Percentiles rank a stretch among this genome's conserved stretches.
Conservation (phyloP, 306 rosid species). For the Vachellia pachyceras region DNA sequence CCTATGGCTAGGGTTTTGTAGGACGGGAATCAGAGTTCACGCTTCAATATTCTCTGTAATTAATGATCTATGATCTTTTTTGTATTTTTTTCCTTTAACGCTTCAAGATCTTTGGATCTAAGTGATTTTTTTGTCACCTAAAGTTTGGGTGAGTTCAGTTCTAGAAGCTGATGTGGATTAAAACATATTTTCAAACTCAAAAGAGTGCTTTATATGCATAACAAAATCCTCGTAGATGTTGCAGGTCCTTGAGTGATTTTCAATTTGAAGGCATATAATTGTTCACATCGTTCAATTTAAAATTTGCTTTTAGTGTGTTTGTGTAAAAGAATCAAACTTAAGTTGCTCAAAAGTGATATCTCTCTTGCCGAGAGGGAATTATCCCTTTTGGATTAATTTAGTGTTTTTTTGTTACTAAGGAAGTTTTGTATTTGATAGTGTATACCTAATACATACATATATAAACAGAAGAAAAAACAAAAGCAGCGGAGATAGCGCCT, state of each 20-base stretch:
- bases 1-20: constrained; percentile 56
- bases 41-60: constrained; percentile 33
- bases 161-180: too few species aligned
- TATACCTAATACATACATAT: constrained; percentile 37
- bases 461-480: constrained; percentile 53
- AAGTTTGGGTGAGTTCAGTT: too few species aligned
- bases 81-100: too few species aligned
- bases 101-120: too few species aligned
- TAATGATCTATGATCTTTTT: not conserved
- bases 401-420: constrained; percentile 35
- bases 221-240: too few species aligned
- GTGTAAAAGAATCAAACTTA: not conserved
- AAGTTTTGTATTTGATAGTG: not conserved
- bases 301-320: not conserved
- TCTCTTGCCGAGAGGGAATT: not conserved
- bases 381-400: not conserved
- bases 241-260: too few species aligned
- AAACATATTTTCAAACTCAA: too few species aligned
- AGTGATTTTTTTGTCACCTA: too few species aligned
- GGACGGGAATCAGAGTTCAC: constrained; percentile 37
- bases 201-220: too few species aligned
- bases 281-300: not conserved
- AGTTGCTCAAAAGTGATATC: not conserved
- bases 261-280: too few species aligned
- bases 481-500: constrained; percentile 58